Evolutionary conservation across 2,329 filamentous ascomycete genomes (phyloP).

Genomic region (Drechslerella coelobrocha): DNA sequence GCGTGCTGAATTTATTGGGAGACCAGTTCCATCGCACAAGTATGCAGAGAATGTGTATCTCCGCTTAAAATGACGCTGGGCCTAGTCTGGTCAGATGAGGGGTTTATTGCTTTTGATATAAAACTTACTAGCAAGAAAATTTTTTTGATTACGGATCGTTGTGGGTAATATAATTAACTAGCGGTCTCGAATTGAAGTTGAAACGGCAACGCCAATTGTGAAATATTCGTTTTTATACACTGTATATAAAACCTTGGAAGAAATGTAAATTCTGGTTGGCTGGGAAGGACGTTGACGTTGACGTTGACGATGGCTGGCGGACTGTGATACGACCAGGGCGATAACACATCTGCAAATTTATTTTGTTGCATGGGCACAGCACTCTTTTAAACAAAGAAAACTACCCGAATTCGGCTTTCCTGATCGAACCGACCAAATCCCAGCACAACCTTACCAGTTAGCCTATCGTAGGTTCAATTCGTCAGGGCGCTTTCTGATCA

Average conservation of each 20-base stretch:
- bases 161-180: too few species aligned
- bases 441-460: conserved; percentile 39
- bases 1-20: too few species aligned
- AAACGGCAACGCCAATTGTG: conserved; percentile 43
- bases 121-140: conserved; percentile 13
- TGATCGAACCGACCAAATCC: conserved; percentile 27
- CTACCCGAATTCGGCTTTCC: conserved; percentile 19
- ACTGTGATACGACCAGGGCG: conserved; percentile 44
- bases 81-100: conserved; percentile 44
- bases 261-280: too few species aligned
- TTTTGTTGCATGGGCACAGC: conserved; percentile 27
- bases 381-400: conserved; percentile 42
- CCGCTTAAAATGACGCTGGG: conserved; percentile 37
- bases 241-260: conserved; percentile 31
- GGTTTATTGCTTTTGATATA: conserved; percentile 44
- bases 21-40: too few species aligned
- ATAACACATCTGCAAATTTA: conserved; percentile 24
- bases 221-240: conserved; percentile 20
- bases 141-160: conserved; percentile 13
- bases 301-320: too few species aligned
- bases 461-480: conserved; percentile 34
- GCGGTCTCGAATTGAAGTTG: too few species aligned
- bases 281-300: too few species aligned
- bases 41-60: too few species aligned
- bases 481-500: conserved; percentile 14